Conservation (phyloP, 2,329 filamentous ascomycete species). For the Colletotrichum endophyticum region DNA sequence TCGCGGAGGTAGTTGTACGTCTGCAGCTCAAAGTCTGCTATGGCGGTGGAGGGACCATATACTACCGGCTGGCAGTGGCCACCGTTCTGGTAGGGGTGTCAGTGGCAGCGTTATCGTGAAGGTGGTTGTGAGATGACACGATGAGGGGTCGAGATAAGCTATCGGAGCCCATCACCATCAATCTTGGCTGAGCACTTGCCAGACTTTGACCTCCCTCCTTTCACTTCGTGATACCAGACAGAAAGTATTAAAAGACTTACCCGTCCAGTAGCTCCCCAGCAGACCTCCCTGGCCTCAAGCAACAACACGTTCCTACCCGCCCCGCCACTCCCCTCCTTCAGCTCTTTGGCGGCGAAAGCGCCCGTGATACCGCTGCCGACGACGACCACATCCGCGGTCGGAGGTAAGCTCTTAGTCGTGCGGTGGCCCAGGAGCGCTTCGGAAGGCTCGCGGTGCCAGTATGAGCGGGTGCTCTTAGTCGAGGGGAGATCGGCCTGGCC, state of each 20-base stretch:
- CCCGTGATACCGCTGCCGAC: slow-evolving; percentile 80
- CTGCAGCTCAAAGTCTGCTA: slow-evolving; percentile 74
- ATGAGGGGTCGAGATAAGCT: not conserved
- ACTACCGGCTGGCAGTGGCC: slow-evolving; percentile 78
- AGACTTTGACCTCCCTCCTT: not conserved
- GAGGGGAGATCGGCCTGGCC: slow-evolving; percentile 63
- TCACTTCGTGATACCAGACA: not conserved
- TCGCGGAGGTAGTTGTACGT: slow-evolving; percentile 67
- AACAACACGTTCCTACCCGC: slow-evolving; percentile 64
- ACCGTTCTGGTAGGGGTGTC: slow-evolving; percentile 56
- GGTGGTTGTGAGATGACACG: not conserved
- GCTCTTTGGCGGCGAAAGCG: slow-evolving; percentile 70
- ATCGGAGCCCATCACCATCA: not conserved
- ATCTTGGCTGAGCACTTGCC: not conserved
- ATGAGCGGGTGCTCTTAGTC: slow-evolving; percentile 65
- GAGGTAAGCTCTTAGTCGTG: slow-evolving; percentile 68
- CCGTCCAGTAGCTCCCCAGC: slow-evolving; percentile 83
- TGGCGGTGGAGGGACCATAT: slow-evolving; percentile 63
- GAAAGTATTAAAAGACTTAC: slow-evolving; percentile 51
- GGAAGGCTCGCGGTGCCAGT: slow-evolving; percentile 77
- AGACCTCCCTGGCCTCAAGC: slow-evolving; percentile 80
- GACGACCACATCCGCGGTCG: slow-evolving; percentile 70
- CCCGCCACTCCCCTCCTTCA: slow-evolving; percentile 49
- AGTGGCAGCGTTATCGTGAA: not conserved
- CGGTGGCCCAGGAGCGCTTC: slow-evolving; percentile 68